Evolutionary conservation across 306 rosid species (phyloP), one percentile per base, ranked within the genome.

Genomic region (Rubus parviflorus): DNA sequence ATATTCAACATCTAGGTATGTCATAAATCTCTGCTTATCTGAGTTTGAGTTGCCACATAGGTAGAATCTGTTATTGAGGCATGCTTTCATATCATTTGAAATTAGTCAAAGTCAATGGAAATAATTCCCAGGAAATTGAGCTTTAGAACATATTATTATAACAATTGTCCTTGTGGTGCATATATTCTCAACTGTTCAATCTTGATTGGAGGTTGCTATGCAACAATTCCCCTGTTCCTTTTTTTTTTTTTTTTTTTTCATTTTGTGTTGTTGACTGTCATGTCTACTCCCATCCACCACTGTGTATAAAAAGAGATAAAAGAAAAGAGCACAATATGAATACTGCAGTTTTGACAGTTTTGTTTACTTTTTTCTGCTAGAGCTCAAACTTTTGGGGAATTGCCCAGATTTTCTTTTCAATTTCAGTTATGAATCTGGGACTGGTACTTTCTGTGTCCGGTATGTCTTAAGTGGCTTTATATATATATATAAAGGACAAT

Each of bases 1-100:
- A 64, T 86, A 86, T 87, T 85, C 93, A 73, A 81, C 90, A 76
- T 80, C 96, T 72, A 83, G 97, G 98, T 95, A 92, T 78, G 90
- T 77, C 78, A 43, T 77, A 63, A 61, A 76, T 75, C 72, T 75
- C 49, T 35, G 49, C 8, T 19, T 58, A 41, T 54, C 38, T 41
- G 68, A 53, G 58, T 25, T 72, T 40, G 11, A 48, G 72, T 51
- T 23, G 75, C 67, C 70, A 25, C 57, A 12, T 25, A 25, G 35
- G 42, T 57, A 30, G 5, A 4, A 40, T 30, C 17, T 60, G 19
- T 16, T 74, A 6, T 30, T 25, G 30, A 6, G 46, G 35, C 12
- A 12, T 5, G 19, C 51, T n/a, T 52, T 53, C 2, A 3, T 52
- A n/a, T 37, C 6, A 6, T 10, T 17, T 37, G 62, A 72, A 54